Evolutionary conservation across 306 rosid species (phyloP).

Genomic region (Luffa acutangula): DNA sequence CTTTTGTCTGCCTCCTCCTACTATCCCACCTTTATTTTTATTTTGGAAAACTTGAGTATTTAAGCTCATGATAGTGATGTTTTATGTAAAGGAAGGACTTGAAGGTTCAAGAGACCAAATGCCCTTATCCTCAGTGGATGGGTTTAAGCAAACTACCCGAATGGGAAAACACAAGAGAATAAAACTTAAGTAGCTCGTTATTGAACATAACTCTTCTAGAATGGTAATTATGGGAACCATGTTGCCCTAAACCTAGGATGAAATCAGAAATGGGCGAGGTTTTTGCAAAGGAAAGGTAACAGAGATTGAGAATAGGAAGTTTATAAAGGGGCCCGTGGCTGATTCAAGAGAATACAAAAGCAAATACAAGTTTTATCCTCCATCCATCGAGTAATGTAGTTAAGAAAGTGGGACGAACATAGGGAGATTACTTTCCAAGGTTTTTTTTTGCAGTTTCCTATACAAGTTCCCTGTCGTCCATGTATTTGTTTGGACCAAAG

Average conservation of each 20-base stretch:
- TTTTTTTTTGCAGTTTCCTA: background rate
- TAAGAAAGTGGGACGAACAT: background rate
- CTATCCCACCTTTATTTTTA: background rate
- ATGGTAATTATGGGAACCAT: background rate
- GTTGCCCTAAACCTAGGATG: background rate
- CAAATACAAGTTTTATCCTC: background rate
- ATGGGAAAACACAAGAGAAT: background rate
- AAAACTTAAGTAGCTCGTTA: background rate
- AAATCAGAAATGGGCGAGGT: too few species aligned
- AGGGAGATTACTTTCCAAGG: background rate
- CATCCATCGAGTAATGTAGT: too few species aligned
- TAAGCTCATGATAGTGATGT: background rate
- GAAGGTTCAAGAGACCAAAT: background rate
- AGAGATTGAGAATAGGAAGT: background rate
- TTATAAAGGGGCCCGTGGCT: background rate
- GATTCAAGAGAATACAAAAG: background rate
- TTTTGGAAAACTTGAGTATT: background rate
- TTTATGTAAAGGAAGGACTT: background rate
- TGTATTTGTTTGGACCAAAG: background rate
- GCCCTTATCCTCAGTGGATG: background rate
- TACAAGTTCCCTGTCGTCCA: background rate
- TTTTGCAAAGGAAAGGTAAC: background rate
- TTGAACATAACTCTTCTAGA: background rate
- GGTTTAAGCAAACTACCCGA: background rate
- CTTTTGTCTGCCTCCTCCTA: background rate